Percentiles rank a stretch among this genome's conserved stretches.
Evolutionary conservation across 2,329 filamentous ascomycete genomes (phyloP).

Genomic region (Ceratocystis eucalypticola): DNA sequence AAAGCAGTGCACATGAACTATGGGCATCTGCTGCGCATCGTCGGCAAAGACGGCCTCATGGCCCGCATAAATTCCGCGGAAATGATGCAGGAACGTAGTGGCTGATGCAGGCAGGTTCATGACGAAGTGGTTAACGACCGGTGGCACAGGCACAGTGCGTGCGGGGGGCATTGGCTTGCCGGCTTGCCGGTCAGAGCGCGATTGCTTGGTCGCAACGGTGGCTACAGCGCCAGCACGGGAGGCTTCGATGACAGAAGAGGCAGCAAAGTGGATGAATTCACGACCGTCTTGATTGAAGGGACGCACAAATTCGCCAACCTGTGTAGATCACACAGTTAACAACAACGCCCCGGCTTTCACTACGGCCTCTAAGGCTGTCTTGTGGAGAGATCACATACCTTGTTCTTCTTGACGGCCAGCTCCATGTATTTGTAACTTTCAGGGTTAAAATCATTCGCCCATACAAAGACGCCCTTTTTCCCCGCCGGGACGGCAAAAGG

Average conservation of each 20-base stretch:
- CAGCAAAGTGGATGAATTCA: constrained; percentile 61
- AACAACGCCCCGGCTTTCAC: not conserved
- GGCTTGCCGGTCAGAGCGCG: constrained; percentile 26
- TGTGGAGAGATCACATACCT: constrained; percentile 38
- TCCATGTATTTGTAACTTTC: constrained; percentile 64
- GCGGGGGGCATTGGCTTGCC: constrained; percentile 26
- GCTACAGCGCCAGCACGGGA: constrained; percentile 40
- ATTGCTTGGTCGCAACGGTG: constrained; percentile 33
- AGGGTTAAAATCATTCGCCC: constrained; percentile 94
- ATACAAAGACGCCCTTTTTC: constrained; percentile 80
- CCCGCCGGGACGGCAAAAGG: constrained; percentile 89
- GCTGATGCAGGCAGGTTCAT: constrained; percentile 95
- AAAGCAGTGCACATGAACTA: constrained; percentile 94
- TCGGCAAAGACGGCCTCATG: constrained; percentile 52
- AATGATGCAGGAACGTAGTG: constrained; percentile 61
- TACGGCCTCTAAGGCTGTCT: constrained; percentile 16
- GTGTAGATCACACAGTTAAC: not conserved
- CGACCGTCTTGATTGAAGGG: constrained; percentile 73
- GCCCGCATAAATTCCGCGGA: constrained; percentile 68
- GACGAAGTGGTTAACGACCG: constrained; percentile 79
- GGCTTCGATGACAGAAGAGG: constrained; percentile 44
- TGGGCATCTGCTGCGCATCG: constrained; percentile 47
- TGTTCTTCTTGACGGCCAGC: constrained; percentile 62
- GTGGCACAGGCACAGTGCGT: constrained; percentile 44
- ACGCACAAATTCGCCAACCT: constrained; percentile 56